A percentile compares a stretch with the other conserved stretches of the same genome.
phyloP scores from a whole-genome alignment of 2,329 filamentous ascomycete genomes.

The Shiraia sp. region DNA sequence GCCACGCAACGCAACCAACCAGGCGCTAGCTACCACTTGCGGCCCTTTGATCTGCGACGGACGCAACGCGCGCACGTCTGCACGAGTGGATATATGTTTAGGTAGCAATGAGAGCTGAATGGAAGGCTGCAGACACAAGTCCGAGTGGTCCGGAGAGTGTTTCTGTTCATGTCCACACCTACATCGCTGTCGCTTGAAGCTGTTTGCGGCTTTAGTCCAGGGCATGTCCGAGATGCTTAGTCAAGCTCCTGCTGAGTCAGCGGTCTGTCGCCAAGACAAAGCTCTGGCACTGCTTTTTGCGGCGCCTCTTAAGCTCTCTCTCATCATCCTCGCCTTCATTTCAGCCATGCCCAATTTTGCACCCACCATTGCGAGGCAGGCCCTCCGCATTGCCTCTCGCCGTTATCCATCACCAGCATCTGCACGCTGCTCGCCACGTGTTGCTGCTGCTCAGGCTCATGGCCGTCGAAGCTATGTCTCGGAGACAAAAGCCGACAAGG shows the following conservation, averaged over 20 bases:
- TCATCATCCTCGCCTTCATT: constrained; percentile 11
- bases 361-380: constrained; percentile 74
- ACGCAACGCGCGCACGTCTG: not conserved
- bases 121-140: not conserved
- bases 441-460: constrained; percentile 28
- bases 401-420: constrained; percentile 50
- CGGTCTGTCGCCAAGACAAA: not conserved
- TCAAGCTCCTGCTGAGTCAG: not conserved
- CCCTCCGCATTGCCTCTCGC: constrained; percentile 62
- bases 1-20: no score
- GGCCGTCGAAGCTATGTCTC: constrained; percentile 75
- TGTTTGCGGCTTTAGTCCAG: not conserved
- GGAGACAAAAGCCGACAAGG: constrained; percentile 76
- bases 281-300: not conserved
- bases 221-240: not conserved
- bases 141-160: not conserved
- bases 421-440: constrained; percentile 46
- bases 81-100: not conserved
- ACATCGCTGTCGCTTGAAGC: not conserved
- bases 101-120: not conserved
- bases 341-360: constrained; percentile 54
- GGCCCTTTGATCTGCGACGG: not conserved
- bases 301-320: not conserved
- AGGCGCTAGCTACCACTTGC: no score
- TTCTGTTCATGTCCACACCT: no score